These are phyloP conservation scores for Capsicum baccatum DNA, from an alignment of 257 asterid genomes.

Conservation along the genomic window DNA sequence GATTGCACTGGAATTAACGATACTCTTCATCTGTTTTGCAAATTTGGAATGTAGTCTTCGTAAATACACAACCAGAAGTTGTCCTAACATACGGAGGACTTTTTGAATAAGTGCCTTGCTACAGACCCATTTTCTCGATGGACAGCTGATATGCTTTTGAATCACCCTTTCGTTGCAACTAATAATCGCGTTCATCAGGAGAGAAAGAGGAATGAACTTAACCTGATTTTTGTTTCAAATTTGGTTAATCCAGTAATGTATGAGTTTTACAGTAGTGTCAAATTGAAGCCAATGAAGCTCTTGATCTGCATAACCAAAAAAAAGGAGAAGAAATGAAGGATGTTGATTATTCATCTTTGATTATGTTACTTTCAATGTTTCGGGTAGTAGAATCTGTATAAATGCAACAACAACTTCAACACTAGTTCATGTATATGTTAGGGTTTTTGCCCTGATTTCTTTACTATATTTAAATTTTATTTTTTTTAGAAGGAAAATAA, in stretches of 20 bases:
- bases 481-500: too few relatives aligned
- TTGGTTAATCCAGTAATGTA: background rate
- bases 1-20: background rate
- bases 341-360: background rate
- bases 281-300: background rate
- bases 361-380: too few relatives aligned
- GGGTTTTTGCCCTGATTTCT: too few relatives aligned
- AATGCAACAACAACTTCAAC: too few relatives aligned
- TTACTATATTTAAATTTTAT: too few relatives aligned
- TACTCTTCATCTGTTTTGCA: background rate
- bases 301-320: background rate
- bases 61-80: constrained; percentile 24
- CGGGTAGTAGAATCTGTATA: too few relatives aligned
- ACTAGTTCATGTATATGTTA: too few relatives aligned
- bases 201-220: background rate
- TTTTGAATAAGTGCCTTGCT: constrained; percentile 39
- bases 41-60: constrained; percentile 11
- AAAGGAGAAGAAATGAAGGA: background rate
- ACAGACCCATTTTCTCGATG: constrained; percentile 29
- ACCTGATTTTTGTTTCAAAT: background rate
- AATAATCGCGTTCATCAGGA: background rate
- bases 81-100: constrained; percentile 35
- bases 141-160: constrained; percentile 40
- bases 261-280: background rate
- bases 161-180: constrained; percentile 41